A percentile compares a stretch with the other conserved stretches of the same genome.
Conservation (phyloP, 495 filamentous ascomycete species). For the Neurospora sublineolata region DNA sequence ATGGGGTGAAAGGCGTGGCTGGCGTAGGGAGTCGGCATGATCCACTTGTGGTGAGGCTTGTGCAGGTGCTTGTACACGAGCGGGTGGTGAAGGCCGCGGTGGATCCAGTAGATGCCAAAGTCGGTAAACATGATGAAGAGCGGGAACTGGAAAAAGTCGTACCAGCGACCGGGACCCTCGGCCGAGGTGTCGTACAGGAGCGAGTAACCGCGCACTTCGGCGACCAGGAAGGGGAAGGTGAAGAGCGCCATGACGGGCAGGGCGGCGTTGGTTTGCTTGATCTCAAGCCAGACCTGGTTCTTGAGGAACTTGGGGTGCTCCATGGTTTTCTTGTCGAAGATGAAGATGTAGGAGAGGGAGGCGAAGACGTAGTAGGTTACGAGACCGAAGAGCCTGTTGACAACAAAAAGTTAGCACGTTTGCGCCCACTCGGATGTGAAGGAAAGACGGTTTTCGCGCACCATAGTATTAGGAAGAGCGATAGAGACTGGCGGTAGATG, state of each 20-base stretch:
- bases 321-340: conserved; percentile 87
- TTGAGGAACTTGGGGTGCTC: conserved; percentile 91
- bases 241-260: conserved; percentile 77
- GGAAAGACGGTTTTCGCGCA: conserved; percentile 31
- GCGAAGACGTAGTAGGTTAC: conserved; percentile 77
- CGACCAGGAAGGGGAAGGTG: conserved; percentile 72
- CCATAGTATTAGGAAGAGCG: conserved; percentile 78
- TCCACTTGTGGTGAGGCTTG: conserved; percentile 99
- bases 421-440: background rate
- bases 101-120: conserved; percentile 88
- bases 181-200: conserved; percentile 71
- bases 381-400: conserved; percentile 68
- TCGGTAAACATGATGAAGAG: conserved; percentile 90
- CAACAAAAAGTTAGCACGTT: background rate
- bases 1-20: conserved; percentile 90
- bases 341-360: conserved; percentile 73
- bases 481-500: conserved; percentile 62
- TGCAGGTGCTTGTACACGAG: conserved; percentile 76
- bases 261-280: conserved; percentile 59
- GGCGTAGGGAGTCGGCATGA: conserved; percentile 93
- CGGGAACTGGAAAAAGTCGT: conserved; percentile 80
- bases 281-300: conserved; percentile 83
- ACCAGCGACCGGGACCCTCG: conserved; percentile 63
- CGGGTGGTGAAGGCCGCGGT: conserved; percentile 80
- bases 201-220: conserved; percentile 75